Base-by-base conservation (phyloP, 1,284 basidiomycete species). In the Amylostereum areolatum region DNA sequence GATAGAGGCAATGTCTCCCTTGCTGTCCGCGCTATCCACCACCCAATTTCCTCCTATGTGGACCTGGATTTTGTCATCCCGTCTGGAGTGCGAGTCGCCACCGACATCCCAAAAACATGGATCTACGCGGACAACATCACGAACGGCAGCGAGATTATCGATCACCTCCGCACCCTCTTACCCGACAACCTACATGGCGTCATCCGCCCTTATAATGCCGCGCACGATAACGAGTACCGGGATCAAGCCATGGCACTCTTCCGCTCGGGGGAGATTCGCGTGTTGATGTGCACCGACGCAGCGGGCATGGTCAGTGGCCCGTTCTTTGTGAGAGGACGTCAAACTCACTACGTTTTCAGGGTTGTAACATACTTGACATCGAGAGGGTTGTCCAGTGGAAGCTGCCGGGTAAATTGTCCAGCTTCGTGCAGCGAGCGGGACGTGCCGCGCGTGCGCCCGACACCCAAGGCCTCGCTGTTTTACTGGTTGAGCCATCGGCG, bases 41-140 rank as follows among this genome's bases (percentile, higher is more conserved):
- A 39, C 6, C 12, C 68, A 4, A 61, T 67, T 50, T 68, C 68
- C 46, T 60, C 63, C 0, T 71, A 59, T 48, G 35, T 47, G 0
- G 69, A 39, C 27, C 37, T 39, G n/a, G 37, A 39, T 25, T 39
- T 73, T 41, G 24, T 71, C 3, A 59, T 74, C 73, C 2, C 60
- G 62, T 1, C 1, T 18, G 3, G 5, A 12, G 12, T n/a, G 5
- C 37, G 27, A 12, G 12, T 6, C 34, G n/a, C 27, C 37, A n/a
- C n/a, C 37, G 37, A 39, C 37, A 39, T 39, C 5, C 37, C 37
- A 12, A 39, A 39, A 39, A 56, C 57, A 2, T 60, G 55, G 5
- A 11, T 58, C 3, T 60, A 58, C 24, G 52, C 52, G 10, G 53
- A 60, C 32, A 51, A 55, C 46, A 60, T 58, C n/a, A 1, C 33